These are phyloP conservation scores for Jackrogersella multiformis DNA, from an alignment of 495 filamentous ascomycete genomes.

Conservation along the genomic window DNA sequence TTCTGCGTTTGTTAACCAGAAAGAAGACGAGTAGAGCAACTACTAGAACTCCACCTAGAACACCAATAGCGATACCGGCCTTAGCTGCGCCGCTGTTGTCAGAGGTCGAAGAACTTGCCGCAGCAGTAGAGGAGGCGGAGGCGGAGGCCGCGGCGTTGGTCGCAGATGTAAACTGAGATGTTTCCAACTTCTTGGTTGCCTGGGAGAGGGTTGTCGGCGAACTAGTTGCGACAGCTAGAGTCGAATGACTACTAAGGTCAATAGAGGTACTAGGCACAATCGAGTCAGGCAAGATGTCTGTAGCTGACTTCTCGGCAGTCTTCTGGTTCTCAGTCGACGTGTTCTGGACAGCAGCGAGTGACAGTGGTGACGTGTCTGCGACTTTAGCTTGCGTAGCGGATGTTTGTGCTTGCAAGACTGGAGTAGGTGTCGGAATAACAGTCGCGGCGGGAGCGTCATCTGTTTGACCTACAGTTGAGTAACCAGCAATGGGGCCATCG, in stretches of 20 bases:
- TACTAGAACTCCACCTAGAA: conserved; percentile 70
- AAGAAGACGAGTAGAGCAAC: conserved; percentile 70
- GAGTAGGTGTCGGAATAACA: conserved; percentile 9
- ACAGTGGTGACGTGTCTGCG: conserved; percentile 7
- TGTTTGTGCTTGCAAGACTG: conserved; percentile 23
- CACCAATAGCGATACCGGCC: conserved; percentile 85
- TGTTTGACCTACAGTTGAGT: conserved; percentile 54
- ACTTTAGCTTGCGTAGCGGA: conserved; percentile 29
- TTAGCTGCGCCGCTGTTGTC: conserved; percentile 71
- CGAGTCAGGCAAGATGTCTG: conserved; percentile 11
- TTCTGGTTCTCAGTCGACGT: background rate
- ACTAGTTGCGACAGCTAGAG: conserved; percentile 30
- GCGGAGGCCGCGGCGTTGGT: conserved; percentile 29
- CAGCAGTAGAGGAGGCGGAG: conserved; percentile 45
- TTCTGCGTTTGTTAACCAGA: conserved; percentile 70
- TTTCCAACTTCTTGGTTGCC: conserved; percentile 43
- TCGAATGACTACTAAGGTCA: conserved; percentile 15
- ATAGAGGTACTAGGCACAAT: conserved; percentile 18
- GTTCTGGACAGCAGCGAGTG: conserved; percentile 23
- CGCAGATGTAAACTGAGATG: conserved; percentile 23
- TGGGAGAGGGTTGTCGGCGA: conserved; percentile 29
- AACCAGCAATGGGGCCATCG: conserved; percentile 64
- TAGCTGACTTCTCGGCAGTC: conserved; percentile 3
- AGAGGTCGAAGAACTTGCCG: conserved; percentile 38
- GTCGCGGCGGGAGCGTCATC: conserved; percentile 32